Conservation (phyloP, 768 basidiomycete species). For the Kockovaella imperatae region DNA sequence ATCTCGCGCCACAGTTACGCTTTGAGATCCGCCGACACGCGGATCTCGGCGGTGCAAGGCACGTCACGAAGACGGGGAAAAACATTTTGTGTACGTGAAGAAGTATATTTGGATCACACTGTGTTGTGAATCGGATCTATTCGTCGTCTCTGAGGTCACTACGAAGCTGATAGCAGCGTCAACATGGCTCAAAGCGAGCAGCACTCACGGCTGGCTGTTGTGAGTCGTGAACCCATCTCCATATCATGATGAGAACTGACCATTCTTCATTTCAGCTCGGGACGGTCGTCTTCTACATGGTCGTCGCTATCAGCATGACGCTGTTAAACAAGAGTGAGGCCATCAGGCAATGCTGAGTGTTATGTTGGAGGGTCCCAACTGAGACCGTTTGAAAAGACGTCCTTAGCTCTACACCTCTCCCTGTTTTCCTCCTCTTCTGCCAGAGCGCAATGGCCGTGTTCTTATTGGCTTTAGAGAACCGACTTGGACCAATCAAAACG, state of each 20-base stretch:
- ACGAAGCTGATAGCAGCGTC: no score
- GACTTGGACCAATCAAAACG: constrained; percentile 25
- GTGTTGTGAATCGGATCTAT: no score
- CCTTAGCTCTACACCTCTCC: constrained; percentile 30
- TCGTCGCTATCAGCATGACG: constrained; percentile 34
- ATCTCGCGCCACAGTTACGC: no score
- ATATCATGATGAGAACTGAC: neutral
- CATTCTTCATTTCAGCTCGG: constrained; percentile 12
- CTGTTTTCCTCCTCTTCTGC: constrained; percentile 31
- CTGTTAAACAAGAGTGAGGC: constrained; percentile 29
- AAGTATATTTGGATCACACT: no score
- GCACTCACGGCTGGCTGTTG: constrained; percentile 16
- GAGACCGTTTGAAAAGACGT: constrained; percentile 10
- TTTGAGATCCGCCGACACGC: no score
- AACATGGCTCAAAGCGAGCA: constrained; percentile 3
- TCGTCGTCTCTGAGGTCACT: no score
- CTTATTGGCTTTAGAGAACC: constrained; percentile 16
- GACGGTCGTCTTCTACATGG: constrained; percentile 34
- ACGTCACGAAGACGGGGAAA: no score
- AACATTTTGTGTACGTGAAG: no score
- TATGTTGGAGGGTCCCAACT: neutral
- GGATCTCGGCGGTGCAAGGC: no score
- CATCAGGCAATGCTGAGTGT: neutral
- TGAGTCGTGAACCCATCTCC: constrained; percentile 2
- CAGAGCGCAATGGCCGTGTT: constrained; percentile 26